Evolutionary conservation across 257 asterid species (phyloP).

Genomic region (Solanum etuberosum): DNA sequence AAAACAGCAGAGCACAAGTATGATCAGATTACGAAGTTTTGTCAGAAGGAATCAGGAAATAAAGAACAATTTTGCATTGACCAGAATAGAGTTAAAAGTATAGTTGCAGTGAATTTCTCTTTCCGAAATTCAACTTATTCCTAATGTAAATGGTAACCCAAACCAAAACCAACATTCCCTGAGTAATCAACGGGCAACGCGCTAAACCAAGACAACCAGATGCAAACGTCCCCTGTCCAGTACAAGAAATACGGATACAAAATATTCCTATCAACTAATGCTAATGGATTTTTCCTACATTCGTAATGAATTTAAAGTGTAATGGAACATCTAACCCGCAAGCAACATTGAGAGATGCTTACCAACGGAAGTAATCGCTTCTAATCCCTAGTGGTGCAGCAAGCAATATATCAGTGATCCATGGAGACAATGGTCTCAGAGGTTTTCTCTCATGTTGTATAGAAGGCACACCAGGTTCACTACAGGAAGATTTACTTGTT

Average conservation of each 20-base stretch:
- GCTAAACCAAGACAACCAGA: not conserved
- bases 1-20: not conserved
- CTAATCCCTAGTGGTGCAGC: constrained; percentile 94
- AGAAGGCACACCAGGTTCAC: constrained; percentile 39
- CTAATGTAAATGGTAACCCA: not conserved
- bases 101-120: not conserved
- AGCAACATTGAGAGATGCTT: constrained; percentile 11
- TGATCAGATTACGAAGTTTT: not conserved
- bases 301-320: not conserved
- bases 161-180: not conserved
- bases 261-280: not conserved
- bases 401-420: constrained; percentile 94
- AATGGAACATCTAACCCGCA: not conserved
- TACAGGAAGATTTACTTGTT: constrained; percentile 43
- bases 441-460: constrained; percentile 72
- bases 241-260: not conserved
- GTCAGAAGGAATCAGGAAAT: not conserved
- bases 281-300: not conserved
- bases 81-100: not conserved
- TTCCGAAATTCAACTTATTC: not conserved
- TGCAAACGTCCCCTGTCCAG: not conserved
- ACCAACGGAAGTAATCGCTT: constrained; percentile 99
- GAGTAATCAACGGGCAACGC: not conserved
- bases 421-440: constrained; percentile 82
- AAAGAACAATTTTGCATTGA: not conserved